Evolutionary conservation across 202 grass and related monocot genomes (phyloP), one percentile per base, ranked within the genome.

Genomic region (Alloteropsis angusta): DNA sequence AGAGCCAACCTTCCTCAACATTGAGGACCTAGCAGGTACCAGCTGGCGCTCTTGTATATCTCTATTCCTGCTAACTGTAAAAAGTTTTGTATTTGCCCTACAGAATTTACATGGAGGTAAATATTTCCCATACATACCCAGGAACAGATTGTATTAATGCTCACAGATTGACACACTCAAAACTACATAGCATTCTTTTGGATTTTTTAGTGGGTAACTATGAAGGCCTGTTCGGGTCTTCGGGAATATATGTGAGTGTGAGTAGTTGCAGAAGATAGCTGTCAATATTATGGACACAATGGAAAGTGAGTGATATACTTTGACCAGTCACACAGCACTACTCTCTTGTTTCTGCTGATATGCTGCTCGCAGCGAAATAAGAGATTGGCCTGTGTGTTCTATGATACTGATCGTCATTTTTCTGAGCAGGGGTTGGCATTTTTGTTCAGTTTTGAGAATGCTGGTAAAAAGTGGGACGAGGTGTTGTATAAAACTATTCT

Each of bases 51-150:
- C 50, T 50, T 47, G 79, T 71, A 77, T 66, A 77, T 81, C 71
- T 70, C 73, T 48, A 66, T 88, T 72, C 65, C 65, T 65, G 57
- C 72, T 85, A 81, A 88, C 72, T 89, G 82, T 82, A 74, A 77
- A 78, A 77, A 85, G 59, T 85, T 85, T 72, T 82, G 52, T 82
- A 78, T 82, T 82, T 85, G 42, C 48, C 50, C 72, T n/a, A 89
- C 73, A 82, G 50, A 85, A 85, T 60, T 61, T 81, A 82, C 66
- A 67, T 60, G 77, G 72, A 82, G 72, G 82, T 78, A 85, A 66
- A 89, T 89, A 78, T 81, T 77, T 41, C 58, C 49, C 58, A 75
- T 78, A 89, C 68, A 82, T 54, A 67, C 60, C 66, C 22, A 44
- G 68, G 77, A 74, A 77, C 65, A 76, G 55, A 60, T 41, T 67